phyloP scores from a whole-genome alignment of 371 early-diverging fungal genomes.

The Apophysomyces sp. region DNA sequence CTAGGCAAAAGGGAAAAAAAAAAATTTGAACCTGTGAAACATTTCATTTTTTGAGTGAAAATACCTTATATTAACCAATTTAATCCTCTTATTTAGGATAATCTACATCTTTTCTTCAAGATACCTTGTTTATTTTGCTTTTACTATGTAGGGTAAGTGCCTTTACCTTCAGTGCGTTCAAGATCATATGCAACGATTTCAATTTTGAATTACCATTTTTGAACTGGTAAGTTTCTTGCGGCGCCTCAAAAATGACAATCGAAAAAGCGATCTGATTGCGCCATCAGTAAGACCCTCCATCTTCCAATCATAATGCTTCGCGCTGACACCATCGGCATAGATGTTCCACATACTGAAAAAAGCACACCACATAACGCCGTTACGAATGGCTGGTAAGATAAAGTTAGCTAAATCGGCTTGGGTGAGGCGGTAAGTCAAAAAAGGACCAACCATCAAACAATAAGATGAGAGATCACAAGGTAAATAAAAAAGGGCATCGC shows the following conservation, averaged over 20 bases:
- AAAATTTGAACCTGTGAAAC: no score
- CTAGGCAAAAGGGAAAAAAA: no score
- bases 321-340: slow-evolving; percentile 8
- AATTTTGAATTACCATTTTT: background rate
- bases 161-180: background rate
- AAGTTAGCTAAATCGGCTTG: background rate
- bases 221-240: background rate
- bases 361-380: background rate
- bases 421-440: background rate
- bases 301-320: background rate
- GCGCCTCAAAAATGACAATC: background rate
- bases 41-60: no score
- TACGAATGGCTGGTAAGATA: background rate
- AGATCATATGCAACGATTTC: background rate
- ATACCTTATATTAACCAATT: no score
- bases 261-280: background rate
- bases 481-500: background rate
- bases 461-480: background rate
- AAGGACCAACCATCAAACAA: background rate
- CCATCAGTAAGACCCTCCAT: background rate
- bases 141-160: no score
- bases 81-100: no score
- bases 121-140: no score
- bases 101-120: no score
- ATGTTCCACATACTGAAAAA: background rate